Evolutionary conservation across 768 basidiomycete species (phyloP).

Genomic region (Cubamyces lactineus): DNA sequence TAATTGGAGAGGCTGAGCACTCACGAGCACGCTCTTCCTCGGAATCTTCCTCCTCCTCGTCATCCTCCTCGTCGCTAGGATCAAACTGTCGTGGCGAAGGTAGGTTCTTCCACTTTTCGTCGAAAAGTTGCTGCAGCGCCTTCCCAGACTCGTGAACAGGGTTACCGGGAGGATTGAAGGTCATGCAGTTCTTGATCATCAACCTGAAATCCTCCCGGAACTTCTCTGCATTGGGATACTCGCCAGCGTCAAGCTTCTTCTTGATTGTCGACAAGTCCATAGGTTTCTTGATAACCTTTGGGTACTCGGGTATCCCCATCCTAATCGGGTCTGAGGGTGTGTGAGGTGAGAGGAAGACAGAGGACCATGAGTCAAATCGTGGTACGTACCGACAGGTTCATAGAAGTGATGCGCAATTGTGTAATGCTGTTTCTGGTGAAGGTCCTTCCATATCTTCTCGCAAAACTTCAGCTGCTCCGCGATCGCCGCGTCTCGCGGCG

Average conservation of each 20-base stretch:
- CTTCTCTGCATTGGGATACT: slow-evolving; percentile 77
- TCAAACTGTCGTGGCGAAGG: slow-evolving; percentile 56
- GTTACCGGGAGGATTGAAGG: slow-evolving; percentile 89
- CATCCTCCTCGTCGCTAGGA: slow-evolving; percentile 62
- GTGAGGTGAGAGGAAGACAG: background rate
- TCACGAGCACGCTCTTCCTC: slow-evolving; percentile 73
- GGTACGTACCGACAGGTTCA: slow-evolving; percentile 84
- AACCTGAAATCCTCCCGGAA: slow-evolving; percentile 92
- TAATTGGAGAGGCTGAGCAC: slow-evolving; percentile 33
- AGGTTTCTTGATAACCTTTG: slow-evolving; percentile 87
- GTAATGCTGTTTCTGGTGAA: slow-evolving; percentile 80
- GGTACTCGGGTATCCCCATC: slow-evolving; percentile 82
- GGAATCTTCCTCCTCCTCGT: slow-evolving; percentile 62
- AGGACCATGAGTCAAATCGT: slow-evolving; percentile 9
- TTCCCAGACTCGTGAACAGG: slow-evolving; percentile 86
- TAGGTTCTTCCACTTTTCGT: slow-evolving; percentile 86
- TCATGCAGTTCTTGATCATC: slow-evolving; percentile 93
- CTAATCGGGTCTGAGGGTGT: slow-evolving; percentile 69
- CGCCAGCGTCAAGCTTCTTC: slow-evolving; percentile 75
- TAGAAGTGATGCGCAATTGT: slow-evolving; percentile 82
- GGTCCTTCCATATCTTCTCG: slow-evolving; percentile 68
- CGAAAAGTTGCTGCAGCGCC: slow-evolving; percentile 84
- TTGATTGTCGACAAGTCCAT: slow-evolving; percentile 95
- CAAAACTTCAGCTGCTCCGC: slow-evolving; percentile 88
- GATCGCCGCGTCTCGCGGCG: slow-evolving; percentile 64